Percentiles rank a stretch among this genome's conserved stretches.
These are phyloP conservation scores for Dactylellina drechsleri DNA, from an alignment of 2,329 filamentous ascomycete species.

Conservation along the genomic window DNA sequence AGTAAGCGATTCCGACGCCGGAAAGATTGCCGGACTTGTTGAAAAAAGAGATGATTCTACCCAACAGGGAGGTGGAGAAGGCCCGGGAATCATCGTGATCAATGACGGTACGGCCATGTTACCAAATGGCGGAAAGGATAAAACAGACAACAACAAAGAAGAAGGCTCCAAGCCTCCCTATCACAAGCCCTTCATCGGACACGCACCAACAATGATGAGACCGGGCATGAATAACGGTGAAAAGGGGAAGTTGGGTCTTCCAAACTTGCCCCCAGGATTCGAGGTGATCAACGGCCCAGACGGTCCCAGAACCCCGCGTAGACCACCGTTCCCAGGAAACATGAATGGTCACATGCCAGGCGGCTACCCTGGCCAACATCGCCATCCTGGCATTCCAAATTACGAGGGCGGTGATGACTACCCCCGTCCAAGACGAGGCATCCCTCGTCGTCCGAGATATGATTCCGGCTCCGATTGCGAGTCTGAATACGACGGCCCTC, in stretches of 20 bases:
- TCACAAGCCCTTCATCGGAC: no score
- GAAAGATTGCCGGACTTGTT: not conserved
- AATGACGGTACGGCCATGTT: conserved; percentile 1
- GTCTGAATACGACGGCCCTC: not conserved
- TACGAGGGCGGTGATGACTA: not conserved
- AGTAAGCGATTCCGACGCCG: not conserved
- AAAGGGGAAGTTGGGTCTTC: not conserved
- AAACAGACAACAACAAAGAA: not conserved
- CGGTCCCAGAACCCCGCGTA: not conserved
- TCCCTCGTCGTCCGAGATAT: not conserved
- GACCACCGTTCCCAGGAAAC: not conserved
- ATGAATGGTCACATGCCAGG: not conserved
- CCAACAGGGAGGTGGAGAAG: not conserved
- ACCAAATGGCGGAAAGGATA: not conserved
- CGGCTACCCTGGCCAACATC: not conserved
- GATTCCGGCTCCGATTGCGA: not conserved
- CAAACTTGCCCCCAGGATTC: conserved; percentile 1
- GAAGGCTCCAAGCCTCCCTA: not conserved
- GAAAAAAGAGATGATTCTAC: not conserved
- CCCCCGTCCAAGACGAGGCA: not conserved
- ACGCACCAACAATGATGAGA: not conserved
- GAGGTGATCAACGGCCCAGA: not conserved
- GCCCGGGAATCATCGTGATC: not conserved
- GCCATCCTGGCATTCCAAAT: not conserved
- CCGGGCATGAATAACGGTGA: not conserved